Conservation (phyloP, 2,329 filamentous ascomycete genomes). For the Leptographium wingfieldii region DNA sequence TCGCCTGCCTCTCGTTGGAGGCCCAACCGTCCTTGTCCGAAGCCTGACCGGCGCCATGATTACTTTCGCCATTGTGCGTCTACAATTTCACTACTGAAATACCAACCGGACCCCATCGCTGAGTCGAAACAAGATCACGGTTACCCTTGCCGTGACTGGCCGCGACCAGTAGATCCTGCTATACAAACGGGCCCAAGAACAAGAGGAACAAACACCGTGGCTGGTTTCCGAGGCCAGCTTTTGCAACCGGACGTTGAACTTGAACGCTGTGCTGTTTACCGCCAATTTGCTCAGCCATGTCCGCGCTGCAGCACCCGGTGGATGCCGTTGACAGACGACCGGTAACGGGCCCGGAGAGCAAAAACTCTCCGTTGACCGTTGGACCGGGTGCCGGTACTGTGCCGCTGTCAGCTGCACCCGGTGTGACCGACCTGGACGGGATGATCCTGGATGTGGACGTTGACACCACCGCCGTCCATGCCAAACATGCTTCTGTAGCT, state of each 20-base stretch:
- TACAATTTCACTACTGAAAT: neutral
- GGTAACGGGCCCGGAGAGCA: slow-evolving; percentile 22
- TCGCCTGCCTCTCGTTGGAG: neutral
- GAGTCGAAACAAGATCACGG: neutral
- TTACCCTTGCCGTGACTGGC: neutral
- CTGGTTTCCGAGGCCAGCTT: neutral
- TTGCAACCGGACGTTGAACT: neutral
- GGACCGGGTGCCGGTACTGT: slow-evolving; percentile 19
- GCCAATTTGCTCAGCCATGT: slow-evolving; percentile 19
- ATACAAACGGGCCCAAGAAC: neutral
- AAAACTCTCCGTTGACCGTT: slow-evolving; percentile 17
- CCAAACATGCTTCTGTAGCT: slow-evolving; percentile 14
- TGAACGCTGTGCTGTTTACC: neutral
- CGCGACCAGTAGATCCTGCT: neutral
- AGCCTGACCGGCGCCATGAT: slow-evolving; percentile 4
- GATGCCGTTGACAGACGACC: slow-evolving; percentile 18
- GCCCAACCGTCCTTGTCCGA: neutral
- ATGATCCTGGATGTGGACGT: slow-evolving; percentile 23
- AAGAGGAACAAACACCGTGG: neutral
- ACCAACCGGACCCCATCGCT: neutral
- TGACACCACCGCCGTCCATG: neutral
- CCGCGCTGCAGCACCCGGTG: slow-evolving; percentile 21
- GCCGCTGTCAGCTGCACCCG: slow-evolving; percentile 17
- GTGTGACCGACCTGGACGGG: slow-evolving; percentile 20
- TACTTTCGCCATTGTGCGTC: neutral